A percentile compares a stretch with the other conserved stretches of the same genome.
Evolutionary conservation across 2,329 filamentous ascomycete species (phyloP).

Genomic region (Neonectria faginata): DNA sequence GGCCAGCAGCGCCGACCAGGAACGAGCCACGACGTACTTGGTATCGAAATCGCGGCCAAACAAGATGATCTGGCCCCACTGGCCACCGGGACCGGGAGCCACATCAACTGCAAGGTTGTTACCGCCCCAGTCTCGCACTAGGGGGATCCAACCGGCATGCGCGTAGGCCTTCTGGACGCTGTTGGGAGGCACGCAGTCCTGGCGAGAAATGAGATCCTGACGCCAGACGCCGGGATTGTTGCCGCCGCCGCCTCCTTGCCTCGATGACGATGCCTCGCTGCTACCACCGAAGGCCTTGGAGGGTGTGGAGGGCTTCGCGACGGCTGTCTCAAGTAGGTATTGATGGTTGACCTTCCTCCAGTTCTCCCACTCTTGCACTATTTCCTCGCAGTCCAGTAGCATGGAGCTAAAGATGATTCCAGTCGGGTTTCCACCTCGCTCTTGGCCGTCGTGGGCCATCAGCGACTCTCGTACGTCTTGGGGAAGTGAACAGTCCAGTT

Average conservation of each 20-base stretch:
- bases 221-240: slow-evolving; percentile 78
- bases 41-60: slow-evolving; percentile 98
- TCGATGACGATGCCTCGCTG: slow-evolving; percentile 76
- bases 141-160: slow-evolving; percentile 93
- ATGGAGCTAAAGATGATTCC: slow-evolving; percentile 94
- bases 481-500: slow-evolving; percentile 92
- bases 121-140: slow-evolving; percentile 97
- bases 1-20: slow-evolving; percentile 89
- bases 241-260: slow-evolving; percentile 62
- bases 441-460: slow-evolving; percentile 94
- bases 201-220: slow-evolving; percentile 83
- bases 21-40: slow-evolving; percentile 95
- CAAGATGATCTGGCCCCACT: slow-evolving; percentile 96
- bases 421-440: slow-evolving; percentile 89
- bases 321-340: slow-evolving; percentile 74
- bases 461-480: slow-evolving; percentile 94
- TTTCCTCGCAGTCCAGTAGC: slow-evolving; percentile 97
- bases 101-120: slow-evolving; percentile 97
- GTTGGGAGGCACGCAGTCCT: slow-evolving; percentile 88
- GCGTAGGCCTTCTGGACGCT: slow-evolving; percentile 93
- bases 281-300: slow-evolving; percentile 78
- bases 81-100: slow-evolving; percentile 87
- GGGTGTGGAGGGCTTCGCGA: slow-evolving; percentile 71
- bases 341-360: slow-evolving; percentile 95
- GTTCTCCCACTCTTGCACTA: slow-evolving; percentile 96